Evolutionary conservation across 352 stramenopile genomes (phyloP).

Genomic region (Phytopythium litorale): DNA sequence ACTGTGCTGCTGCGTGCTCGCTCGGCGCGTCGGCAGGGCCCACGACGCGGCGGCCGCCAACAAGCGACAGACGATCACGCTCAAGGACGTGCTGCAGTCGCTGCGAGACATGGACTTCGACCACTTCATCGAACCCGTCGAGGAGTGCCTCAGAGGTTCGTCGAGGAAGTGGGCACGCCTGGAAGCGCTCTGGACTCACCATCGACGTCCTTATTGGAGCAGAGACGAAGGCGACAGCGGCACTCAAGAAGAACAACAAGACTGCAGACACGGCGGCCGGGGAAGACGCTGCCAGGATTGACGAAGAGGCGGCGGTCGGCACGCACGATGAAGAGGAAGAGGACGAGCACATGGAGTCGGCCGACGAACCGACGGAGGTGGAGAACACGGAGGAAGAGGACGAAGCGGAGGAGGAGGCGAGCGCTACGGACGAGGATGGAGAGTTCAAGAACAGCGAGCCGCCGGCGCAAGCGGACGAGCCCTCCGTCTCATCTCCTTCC

Average conservation of each 20-base stretch:
- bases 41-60: constrained; percentile 60
- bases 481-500: not conserved
- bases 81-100: constrained; percentile 70
- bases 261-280: constrained; percentile 21
- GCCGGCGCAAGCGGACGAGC: not conserved
- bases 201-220: not conserved
- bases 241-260: constrained; percentile 25
- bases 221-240: constrained; percentile 46
- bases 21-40: constrained; percentile 27
- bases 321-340: constrained; percentile 33
- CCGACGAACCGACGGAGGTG: constrained; percentile 24
- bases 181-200: too few species aligned
- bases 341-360: constrained; percentile 39
- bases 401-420: constrained; percentile 4
- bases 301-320: constrained; percentile 26
- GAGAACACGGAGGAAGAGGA: constrained; percentile 14
- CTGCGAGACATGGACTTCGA: constrained; percentile 76
- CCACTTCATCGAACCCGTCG: constrained; percentile 65
- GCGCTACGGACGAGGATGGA: constrained; percentile 15
- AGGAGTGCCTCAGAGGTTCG: constrained; percentile 66
- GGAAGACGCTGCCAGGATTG: constrained; percentile 23
- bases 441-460: constrained; percentile 11
- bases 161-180: too few species aligned
- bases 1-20: not conserved
- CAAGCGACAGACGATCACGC: constrained; percentile 73